phyloP scores from a whole-genome alignment of 2,329 filamentous ascomycete species.

The Cercospora sp. region DNA sequence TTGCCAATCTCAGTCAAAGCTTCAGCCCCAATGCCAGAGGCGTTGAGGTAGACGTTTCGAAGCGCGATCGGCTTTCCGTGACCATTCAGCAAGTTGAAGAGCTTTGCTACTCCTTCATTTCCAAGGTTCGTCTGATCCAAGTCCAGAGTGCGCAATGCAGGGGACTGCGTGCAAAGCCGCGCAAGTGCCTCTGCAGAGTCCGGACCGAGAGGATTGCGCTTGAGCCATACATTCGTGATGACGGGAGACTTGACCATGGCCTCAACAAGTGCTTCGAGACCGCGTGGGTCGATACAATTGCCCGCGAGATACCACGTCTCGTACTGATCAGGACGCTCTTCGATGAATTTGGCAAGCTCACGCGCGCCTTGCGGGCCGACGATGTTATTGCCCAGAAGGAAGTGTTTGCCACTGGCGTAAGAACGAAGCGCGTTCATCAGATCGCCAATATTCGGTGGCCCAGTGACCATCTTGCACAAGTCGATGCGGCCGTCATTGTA shows the following conservation, averaged over 20 bases:
- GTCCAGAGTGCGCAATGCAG: conserved; percentile 53
- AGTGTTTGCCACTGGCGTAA: conserved; percentile 54
- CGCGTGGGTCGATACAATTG: conserved; percentile 52
- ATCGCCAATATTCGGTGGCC: conserved; percentile 53
- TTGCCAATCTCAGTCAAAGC: conserved; percentile 34
- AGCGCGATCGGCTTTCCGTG: conserved; percentile 28
- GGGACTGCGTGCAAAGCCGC: conserved; percentile 48
- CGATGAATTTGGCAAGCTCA: conserved; percentile 51
- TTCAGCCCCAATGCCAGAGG: conserved; percentile 33
- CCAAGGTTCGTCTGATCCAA: conserved; percentile 57
- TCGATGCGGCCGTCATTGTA: conserved; percentile 58
- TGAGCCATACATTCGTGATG: conserved; percentile 57
- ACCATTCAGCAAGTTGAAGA: conserved; percentile 44
- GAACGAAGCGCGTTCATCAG: conserved; percentile 53
- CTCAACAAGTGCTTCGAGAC: conserved; percentile 49
- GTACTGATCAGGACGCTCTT: conserved; percentile 50
- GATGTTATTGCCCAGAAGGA: conserved; percentile 58
- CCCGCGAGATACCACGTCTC: conserved; percentile 60
- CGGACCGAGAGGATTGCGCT: conserved; percentile 54
- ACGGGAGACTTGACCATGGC: conserved; percentile 48
- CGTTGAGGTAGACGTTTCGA: conserved; percentile 41
- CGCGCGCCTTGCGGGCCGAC: conserved; percentile 53
- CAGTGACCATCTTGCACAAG: conserved; percentile 58
- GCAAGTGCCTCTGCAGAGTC: conserved; percentile 46
- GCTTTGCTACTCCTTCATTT: conserved; percentile 48